Evolutionary conservation across 2,329 filamentous ascomycete genomes (phyloP).

Genomic region (Lasiodiplodia hormozganensis): DNA sequence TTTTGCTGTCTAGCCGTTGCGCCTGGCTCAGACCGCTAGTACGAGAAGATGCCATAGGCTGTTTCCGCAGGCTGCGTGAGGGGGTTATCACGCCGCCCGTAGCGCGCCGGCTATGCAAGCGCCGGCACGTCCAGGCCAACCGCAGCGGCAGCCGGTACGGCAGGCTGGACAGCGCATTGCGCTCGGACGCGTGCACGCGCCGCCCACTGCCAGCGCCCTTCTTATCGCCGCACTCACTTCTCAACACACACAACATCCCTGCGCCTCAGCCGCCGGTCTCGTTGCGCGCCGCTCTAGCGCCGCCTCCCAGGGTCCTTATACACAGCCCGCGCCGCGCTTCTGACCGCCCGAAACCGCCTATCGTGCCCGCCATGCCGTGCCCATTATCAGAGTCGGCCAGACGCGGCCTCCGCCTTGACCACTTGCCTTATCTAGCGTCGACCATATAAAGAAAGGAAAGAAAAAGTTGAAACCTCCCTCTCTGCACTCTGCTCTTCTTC

Average conservation of each 20-base stretch:
- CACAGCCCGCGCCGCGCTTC: neutral
- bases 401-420: conserved; percentile 6
- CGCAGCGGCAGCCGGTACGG: neutral
- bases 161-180: conserved; percentile 9
- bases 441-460: conserved; percentile 1
- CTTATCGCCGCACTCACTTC: conserved; percentile 4
- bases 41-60: conserved; percentile 20
- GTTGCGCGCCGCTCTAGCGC: neutral
- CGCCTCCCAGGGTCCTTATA: neutral
- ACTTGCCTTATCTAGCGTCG: conserved; percentile 18
- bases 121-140: neutral
- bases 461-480: neutral
- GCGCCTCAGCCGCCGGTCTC: neutral
- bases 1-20: conserved; percentile 27
- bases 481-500: neutral
- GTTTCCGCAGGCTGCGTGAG: conserved; percentile 10
- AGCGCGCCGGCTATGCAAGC: conserved; percentile 6
- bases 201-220: neutral
- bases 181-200: conserved; percentile 9
- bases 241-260: neutral
- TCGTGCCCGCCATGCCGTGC: neutral
- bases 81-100: conserved; percentile 11
- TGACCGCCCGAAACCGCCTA: conserved; percentile 17
- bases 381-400: conserved; percentile 16
- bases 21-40: conserved; percentile 26